Conservation (phyloP, 176 grass and related monocot species). For the Tillandsia fasciculata region DNA sequence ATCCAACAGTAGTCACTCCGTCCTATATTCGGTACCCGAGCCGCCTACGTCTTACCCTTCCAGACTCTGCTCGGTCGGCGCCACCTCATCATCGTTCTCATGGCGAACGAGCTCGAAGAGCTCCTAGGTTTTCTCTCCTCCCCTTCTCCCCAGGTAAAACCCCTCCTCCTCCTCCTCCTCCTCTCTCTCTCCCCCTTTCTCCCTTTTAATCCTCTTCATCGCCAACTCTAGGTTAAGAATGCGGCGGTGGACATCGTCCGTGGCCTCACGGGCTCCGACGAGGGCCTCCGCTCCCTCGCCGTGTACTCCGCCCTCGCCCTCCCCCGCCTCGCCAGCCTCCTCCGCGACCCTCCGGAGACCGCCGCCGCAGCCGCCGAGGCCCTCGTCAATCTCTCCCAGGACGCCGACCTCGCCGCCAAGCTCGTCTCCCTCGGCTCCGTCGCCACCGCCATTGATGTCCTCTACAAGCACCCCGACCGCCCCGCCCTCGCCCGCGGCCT, state of each 20-base stretch:
- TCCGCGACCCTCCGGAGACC: constrained; percentile 35
- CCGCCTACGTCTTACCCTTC: no score
- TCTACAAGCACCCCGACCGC: constrained; percentile 38
- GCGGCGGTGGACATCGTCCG: constrained; percentile 68
- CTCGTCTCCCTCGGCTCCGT: constrained; percentile 45
- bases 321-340: constrained; percentile 40
- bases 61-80: no score
- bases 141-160: constrained; percentile 33
- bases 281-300: constrained; percentile 46
- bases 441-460: constrained; percentile 51
- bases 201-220: no score
- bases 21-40: no score
- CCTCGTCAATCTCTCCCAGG: constrained; percentile 83
- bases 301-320: constrained; percentile 38
- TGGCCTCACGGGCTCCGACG: constrained; percentile 57
- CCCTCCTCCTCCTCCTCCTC: neutral
- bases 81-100: neutral
- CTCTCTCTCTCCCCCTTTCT: neutral
- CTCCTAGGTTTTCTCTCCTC: constrained; percentile 57
- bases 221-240: constrained; percentile 42
- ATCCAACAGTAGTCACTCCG: no score
- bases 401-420: constrained; percentile 33
- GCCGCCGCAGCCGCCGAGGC: constrained; percentile 57
- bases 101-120: constrained; percentile 82
- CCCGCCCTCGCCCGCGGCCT: constrained; percentile 43